Evolutionary conservation across 768 basidiomycete genomes (phyloP).

Genomic region (Tylopilus plumbeoviolaceoides): DNA sequence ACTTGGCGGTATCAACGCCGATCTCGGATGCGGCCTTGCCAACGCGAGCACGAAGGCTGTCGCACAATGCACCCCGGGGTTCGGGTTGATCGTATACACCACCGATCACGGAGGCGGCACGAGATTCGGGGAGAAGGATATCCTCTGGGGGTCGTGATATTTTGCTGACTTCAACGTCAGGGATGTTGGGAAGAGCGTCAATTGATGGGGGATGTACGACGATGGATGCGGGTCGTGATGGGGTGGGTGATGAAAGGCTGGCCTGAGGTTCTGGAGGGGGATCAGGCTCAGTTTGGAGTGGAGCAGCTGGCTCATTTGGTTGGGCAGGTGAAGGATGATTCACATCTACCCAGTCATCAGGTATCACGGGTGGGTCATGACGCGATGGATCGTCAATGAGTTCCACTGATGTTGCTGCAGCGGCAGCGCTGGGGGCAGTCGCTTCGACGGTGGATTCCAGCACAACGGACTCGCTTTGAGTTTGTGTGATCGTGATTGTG

Average conservation of each 20-base stretch:
- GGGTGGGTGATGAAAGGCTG: background rate
- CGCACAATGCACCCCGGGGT: slow-evolving; percentile 12
- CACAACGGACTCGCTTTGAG: slow-evolving; percentile 6
- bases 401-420: slow-evolving; percentile 2
- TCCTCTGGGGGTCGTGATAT: slow-evolving; percentile 13
- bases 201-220: slow-evolving; percentile 9
- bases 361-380: slow-evolving; percentile 17
- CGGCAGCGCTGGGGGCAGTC: background rate
- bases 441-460: background rate
- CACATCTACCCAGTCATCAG: slow-evolving; percentile 31
- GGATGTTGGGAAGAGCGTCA: slow-evolving; percentile 13
- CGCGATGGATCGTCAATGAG: slow-evolving; percentile 15
- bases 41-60: slow-evolving; percentile 7
- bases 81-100: slow-evolving; percentile 22
- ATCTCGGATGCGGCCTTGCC: slow-evolving; percentile 25
- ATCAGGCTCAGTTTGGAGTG: slow-evolving; percentile 5
- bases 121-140: slow-evolving; percentile 28
- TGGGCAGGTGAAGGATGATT: slow-evolving; percentile 5
- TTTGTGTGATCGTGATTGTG: slow-evolving; percentile 10
- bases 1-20: slow-evolving; percentile 12
- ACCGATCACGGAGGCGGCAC: slow-evolving; percentile 29
- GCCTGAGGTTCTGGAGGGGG: slow-evolving; percentile 1
- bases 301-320: slow-evolving; percentile 4
- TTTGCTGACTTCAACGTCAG: slow-evolving; percentile 13
- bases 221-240: slow-evolving; percentile 15